Conservation (phyloP, 2,329 filamentous ascomycete genomes). For the Stagonosporopsis chrysanthemi region DNA sequence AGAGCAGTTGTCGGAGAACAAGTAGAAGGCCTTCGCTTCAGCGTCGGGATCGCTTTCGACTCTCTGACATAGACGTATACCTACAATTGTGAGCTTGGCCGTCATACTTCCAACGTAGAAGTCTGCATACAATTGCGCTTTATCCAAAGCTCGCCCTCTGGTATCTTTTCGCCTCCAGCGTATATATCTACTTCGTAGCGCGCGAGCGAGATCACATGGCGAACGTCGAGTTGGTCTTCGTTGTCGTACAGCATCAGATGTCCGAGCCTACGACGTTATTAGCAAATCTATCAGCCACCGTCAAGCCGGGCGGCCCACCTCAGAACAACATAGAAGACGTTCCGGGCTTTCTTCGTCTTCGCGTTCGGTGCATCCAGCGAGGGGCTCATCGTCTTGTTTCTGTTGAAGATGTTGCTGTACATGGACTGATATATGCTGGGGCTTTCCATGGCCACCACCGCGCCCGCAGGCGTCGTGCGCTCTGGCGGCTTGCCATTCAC, state of each 20-base stretch:
- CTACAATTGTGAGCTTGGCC: conserved; percentile 23
- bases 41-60: conserved; percentile 60
- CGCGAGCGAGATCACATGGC: conserved; percentile 91
- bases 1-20: conserved; percentile 94
- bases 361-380: conserved; percentile 62
- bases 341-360: conserved; percentile 71
- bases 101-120: too few species aligned
- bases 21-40: conserved; percentile 84
- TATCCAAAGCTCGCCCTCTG: conserved; percentile 93
- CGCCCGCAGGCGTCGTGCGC: conserved; percentile 79
- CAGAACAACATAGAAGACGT: conserved; percentile 91
- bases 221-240: conserved; percentile 91
- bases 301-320: conserved; percentile 62
- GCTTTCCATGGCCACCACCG: conserved; percentile 79
- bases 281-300: conserved; percentile 4
- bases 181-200: conserved; percentile 88
- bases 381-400: conserved; percentile 66
- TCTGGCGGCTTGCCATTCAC: conserved; percentile 94
- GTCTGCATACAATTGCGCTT: conserved; percentile 76
- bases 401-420: conserved; percentile 95
- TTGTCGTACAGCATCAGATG: conserved; percentile 98
- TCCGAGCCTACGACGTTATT: conserved; percentile 61
- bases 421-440: conserved; percentile 98
- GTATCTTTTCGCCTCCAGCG: conserved; percentile 77
- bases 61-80: conserved; percentile 76